These are phyloP conservation scores for Lithospermum erythrorhizon DNA, from an alignment of 257 asterid species.

Conservation along the genomic window DNA sequence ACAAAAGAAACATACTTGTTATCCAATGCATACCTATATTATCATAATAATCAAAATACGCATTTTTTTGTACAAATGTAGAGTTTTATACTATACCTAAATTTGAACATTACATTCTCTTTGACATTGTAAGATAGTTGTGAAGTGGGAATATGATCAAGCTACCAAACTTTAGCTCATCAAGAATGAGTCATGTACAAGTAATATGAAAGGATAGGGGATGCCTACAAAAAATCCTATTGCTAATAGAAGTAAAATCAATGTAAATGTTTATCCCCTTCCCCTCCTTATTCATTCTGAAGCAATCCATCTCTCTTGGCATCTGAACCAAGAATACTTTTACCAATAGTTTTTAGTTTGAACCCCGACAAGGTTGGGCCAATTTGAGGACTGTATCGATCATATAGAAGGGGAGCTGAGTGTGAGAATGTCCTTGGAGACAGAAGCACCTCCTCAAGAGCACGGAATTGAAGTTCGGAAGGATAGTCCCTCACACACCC, in stretches of 20 bases:
- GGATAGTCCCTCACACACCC: slow-evolving; percentile 77
- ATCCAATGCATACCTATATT: too few relatives aligned
- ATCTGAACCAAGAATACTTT: background rate
- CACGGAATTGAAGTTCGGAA: slow-evolving; percentile 45
- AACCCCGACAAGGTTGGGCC: background rate
- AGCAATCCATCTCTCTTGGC: background rate
- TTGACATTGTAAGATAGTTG: too few relatives aligned
- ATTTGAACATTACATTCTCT: too few relatives aligned
- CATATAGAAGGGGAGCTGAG: background rate
- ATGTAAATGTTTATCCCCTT: background rate
- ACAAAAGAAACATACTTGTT: too few relatives aligned
- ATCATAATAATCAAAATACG: too few relatives aligned
- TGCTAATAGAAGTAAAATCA: background rate
- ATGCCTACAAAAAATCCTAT: background rate
- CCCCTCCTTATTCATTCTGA: background rate
- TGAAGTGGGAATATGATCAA: too few relatives aligned
- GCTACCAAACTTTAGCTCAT: too few relatives aligned
- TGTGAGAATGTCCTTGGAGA: slow-evolving; percentile 22
- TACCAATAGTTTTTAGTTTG: background rate
- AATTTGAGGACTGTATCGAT: slow-evolving; percentile 11
- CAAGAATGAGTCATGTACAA: background rate
- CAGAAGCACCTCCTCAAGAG: slow-evolving; percentile 46
- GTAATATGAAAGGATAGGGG: too few relatives aligned
- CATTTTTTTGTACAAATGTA: too few relatives aligned
- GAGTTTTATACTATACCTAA: too few relatives aligned